Conservation (phyloP, 148 eudicot species). For the Camellia japonica region DNA sequence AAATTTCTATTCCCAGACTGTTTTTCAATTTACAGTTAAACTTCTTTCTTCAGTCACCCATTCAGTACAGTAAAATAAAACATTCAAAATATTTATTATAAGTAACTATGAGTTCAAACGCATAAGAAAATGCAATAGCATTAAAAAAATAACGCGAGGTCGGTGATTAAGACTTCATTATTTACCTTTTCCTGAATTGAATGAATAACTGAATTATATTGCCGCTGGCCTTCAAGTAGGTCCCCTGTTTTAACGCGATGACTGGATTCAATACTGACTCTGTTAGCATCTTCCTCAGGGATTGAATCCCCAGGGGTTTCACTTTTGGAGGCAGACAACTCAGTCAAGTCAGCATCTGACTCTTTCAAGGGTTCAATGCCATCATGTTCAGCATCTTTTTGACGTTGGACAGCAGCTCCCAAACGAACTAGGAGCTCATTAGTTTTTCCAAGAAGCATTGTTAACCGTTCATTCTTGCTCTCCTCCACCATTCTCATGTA, state of each 20-base stretch:
- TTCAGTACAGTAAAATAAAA: background rate
- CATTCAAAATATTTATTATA: background rate
- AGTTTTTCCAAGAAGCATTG: slow-evolving; percentile 94
- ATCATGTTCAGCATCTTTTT: slow-evolving; percentile 87
- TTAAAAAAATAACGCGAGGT: background rate
- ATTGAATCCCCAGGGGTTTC: slow-evolving; percentile 46
- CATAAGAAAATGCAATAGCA: background rate
- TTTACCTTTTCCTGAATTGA: slow-evolving; percentile 97
- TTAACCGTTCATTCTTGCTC: slow-evolving; percentile 93
- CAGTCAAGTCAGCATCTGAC: slow-evolving; percentile 48
- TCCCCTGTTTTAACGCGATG: slow-evolving; percentile 53
- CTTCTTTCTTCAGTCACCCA: background rate
- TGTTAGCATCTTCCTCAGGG: slow-evolving; percentile 62
- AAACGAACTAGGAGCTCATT: slow-evolving; percentile 87
- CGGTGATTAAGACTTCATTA: background rate
- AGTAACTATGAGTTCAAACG: background rate
- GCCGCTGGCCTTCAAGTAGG: slow-evolving; percentile 91
- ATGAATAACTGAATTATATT: slow-evolving; percentile 94
- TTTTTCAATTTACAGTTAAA: background rate
- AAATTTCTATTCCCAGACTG: background rate
- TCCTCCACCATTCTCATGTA: slow-evolving; percentile 99
- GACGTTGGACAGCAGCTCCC: slow-evolving; percentile 99
- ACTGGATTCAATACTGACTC: slow-evolving; percentile 43
- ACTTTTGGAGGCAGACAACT: slow-evolving; percentile 36
- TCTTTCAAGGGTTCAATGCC: slow-evolving; percentile 69